Evolutionary conservation across 148 eudicot genomes (phyloP), one percentile per base, ranked within the genome.

Genomic region (Mesembryanthemum crystallinum): DNA sequence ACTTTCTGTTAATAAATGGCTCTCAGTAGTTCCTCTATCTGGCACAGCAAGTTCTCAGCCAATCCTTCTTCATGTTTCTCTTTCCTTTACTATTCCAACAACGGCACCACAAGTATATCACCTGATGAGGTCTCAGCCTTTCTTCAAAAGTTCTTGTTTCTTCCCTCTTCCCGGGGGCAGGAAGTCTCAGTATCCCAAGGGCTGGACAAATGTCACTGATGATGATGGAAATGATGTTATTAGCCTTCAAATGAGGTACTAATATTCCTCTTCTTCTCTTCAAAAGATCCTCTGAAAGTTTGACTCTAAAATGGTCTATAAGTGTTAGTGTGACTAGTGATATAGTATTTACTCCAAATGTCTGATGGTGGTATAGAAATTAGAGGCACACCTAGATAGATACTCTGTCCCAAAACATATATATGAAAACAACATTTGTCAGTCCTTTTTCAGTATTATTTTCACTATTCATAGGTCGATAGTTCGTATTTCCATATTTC

Each of bases 201-300:
- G 82, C 62, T 83, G 83, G 87, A 86, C 95, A 59, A 70, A 67
- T 68, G 79, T 92, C 54, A 73, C 75, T 60, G 93, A 96, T 80
- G 93, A 87, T 76, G 83, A 47, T 79, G 95, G 93, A 68, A 81
- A 87, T 73, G 87, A 84, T 85, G 81, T 87, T 71, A 75, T 96
- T 74, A 87, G 83, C 83, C 94, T 96, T 51, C 87, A 89, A 66
- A 84, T 96, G 89, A 91, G 98, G 99, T 96, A 89, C 14, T 64
- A 17, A 69, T 29, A 9, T 15, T 61, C 27, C 61, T 24, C 35
- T 52, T 65, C 64, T 30, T 29, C 39, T 64, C 23, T 29, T 64
- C 68, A 7, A 37, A 37, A 51, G 17, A 29, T 24, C 3, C 30
- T 68, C n/a, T 66, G 15, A 5, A 30, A 28, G 70, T 27, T 15